Base-by-base conservation (phyloP, 306 rosid genomes). In the Prunus persica region DNA sequence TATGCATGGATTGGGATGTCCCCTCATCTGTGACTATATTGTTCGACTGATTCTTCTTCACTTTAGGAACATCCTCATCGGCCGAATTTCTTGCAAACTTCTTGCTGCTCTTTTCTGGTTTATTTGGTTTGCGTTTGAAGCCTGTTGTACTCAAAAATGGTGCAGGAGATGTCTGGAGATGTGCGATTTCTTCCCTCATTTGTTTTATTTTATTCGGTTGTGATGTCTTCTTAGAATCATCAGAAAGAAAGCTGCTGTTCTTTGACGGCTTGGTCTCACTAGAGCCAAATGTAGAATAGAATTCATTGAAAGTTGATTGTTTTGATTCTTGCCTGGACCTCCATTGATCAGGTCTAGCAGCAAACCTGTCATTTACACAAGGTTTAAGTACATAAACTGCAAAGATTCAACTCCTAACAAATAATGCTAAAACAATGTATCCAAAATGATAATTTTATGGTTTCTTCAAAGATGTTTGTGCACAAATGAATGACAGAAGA, bases 271-370 rank as follows among this genome's bases (percentile, higher is more conserved):
- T 86, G 51, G 77, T 75, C 65, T 84, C 90, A 38, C 80, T 74
- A 50, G 93, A 86, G 69, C 91, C 97, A 83, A 95, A 91, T n/a
- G 87, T 85, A 69, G 83, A 82, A 34, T 80, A 75, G 76, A 88
- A 95, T 54, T 92, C 99, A 54, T 84, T 78, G 67, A 89, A 83
- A 68, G 93, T 80, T 61, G 97, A 82, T 82, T 89, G 93, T 81
- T 89, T 92, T 32, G 97, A 90, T 79, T 81, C 83, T 82, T 89
- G 97, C 81, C 75, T 90, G 72, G 96, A 88, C 90, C 91, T 90
- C 99, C 99, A 95, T 75, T 85, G 93, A 67, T 90, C 96, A 78
- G 97, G 97, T 79, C 77, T 84, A 66, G 87, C 69, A 80, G 91
- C 89, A 87, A 80, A 95, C 70, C 97, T 95, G 89, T 78, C 45